phyloP scores from a whole-genome alignment of 495 filamentous ascomycete species.

The Penicillium longicatenatum region DNA sequence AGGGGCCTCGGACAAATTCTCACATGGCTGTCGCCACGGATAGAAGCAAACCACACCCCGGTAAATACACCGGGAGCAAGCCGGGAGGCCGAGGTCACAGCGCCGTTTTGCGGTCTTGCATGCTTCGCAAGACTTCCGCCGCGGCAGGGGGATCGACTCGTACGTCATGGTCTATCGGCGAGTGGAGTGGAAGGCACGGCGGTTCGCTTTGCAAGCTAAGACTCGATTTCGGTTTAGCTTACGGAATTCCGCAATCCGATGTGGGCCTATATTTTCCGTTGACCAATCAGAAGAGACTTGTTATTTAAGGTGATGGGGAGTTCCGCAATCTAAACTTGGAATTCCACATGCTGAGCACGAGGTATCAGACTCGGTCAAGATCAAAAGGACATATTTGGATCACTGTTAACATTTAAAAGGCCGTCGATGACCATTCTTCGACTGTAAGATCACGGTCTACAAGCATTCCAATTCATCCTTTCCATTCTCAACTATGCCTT shows the following conservation, averaged over 20 bases:
- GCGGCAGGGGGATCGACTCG: conserved; percentile 33
- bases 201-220: not conserved
- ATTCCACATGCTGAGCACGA: not conserved
- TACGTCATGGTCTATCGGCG: not conserved
- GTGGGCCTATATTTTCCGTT: not conserved
- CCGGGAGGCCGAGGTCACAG: conserved; percentile 50
- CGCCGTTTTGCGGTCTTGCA: conserved; percentile 56
- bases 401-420: not conserved
- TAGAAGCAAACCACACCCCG: conserved; percentile 48
- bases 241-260: conserved; percentile 39
- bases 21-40: conserved; percentile 26
- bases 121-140: conserved; percentile 54
- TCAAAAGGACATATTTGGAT: not conserved
- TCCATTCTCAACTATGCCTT: not conserved
- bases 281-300: not conserved
- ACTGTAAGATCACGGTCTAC: not conserved
- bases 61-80: conserved; percentile 49
- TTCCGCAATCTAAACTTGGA: not conserved
- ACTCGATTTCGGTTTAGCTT: conserved; percentile 2
- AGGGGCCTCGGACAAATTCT: not conserved
- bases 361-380: not conserved
- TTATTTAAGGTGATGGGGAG: not conserved
- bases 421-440: not conserved
- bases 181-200: not conserved
- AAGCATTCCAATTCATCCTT: not conserved